Conservation (phyloP, 2,329 filamentous ascomycete genomes). For the Lecanosticta acicola region DNA sequence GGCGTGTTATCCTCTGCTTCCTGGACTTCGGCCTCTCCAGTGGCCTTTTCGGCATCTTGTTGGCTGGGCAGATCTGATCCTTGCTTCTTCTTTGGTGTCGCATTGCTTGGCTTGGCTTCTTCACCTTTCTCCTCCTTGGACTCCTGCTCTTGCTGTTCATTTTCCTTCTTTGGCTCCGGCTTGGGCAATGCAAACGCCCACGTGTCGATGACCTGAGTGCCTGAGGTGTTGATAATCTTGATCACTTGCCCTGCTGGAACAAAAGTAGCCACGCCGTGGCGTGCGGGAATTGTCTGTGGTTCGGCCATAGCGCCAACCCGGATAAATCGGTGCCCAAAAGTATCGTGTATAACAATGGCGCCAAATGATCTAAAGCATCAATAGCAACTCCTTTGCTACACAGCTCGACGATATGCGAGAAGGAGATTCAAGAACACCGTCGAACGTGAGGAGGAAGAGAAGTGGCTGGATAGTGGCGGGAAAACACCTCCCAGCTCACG, state of each 20-base stretch:
- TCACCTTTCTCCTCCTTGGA: slow-evolving; percentile 19
- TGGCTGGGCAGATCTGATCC: slow-evolving; percentile 29
- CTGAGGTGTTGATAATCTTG: slow-evolving; percentile 48
- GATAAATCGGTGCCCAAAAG: background rate
- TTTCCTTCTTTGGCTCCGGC: slow-evolving; percentile 34
- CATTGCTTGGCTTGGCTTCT: slow-evolving; percentile 18
- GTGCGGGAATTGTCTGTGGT: slow-evolving; percentile 43
- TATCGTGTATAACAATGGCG: background rate
- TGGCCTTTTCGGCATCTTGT: slow-evolving; percentile 33
- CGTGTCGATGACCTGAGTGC: slow-evolving; percentile 46
- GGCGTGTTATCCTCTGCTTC: slow-evolving; percentile 16
- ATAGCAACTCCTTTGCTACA: background rate
- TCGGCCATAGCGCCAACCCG: slow-evolving; percentile 13
- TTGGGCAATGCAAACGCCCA: slow-evolving; percentile 46
- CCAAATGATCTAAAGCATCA: background rate
- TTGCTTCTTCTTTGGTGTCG: slow-evolving; percentile 25
- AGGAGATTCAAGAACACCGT: background rate
- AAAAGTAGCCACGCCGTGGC: slow-evolving; percentile 47
- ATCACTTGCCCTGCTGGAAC: slow-evolving; percentile 45
- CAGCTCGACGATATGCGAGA: background rate
- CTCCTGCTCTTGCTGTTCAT: slow-evolving; percentile 17
- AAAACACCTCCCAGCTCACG: slow-evolving; percentile 7
- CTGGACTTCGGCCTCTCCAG: slow-evolving; percentile 16
- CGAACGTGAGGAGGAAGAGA: background rate
- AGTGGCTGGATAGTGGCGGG: slow-evolving; percentile 3